Evolutionary conservation across 1,139 yeast genomes (phyloP).

Genomic region (Debaryomyces sp.): DNA sequence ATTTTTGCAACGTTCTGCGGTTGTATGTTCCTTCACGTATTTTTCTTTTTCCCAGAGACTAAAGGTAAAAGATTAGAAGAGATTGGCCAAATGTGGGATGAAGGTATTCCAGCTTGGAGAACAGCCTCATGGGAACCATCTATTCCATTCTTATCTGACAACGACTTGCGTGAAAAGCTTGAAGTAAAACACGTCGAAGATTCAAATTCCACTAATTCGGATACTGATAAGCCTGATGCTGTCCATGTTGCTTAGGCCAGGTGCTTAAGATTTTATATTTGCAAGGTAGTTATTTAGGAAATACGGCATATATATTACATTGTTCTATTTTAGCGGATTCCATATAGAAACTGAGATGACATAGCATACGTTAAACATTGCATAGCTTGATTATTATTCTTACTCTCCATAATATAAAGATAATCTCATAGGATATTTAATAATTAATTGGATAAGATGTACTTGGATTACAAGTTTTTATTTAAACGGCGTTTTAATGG

Average conservation of each 20-base stretch:
- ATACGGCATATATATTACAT: not conserved
- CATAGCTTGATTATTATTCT: not conserved
- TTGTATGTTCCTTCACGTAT: constrained; percentile 61
- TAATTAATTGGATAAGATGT: not conserved
- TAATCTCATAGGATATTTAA: not conserved
- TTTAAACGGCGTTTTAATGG: not conserved
- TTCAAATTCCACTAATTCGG: not conserved
- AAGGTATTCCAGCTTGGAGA: constrained; percentile 63
- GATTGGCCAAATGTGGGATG: constrained; percentile 61
- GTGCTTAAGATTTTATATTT: not conserved
- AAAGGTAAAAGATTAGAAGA: constrained; percentile 66
- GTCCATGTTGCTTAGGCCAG: not conserved
- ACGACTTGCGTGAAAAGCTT: constrained; percentile 22
- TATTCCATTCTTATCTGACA: constrained; percentile 45
- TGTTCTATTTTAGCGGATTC: not conserved
- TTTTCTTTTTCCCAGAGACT: constrained; percentile 68
- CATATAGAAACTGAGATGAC: not conserved
- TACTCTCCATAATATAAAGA: not conserved
- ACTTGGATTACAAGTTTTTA: not conserved
- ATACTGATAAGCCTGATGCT: not conserved
- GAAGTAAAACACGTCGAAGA: not conserved
- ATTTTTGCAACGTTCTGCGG: constrained; percentile 52
- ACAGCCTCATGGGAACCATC: constrained; percentile 43
- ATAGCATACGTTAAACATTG: not conserved
- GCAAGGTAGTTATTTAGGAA: not conserved